These are phyloP conservation scores for Saccharomycopsis sp. DNA, from an alignment of 805 yeast genomes.

Conservation along the genomic window DNA sequence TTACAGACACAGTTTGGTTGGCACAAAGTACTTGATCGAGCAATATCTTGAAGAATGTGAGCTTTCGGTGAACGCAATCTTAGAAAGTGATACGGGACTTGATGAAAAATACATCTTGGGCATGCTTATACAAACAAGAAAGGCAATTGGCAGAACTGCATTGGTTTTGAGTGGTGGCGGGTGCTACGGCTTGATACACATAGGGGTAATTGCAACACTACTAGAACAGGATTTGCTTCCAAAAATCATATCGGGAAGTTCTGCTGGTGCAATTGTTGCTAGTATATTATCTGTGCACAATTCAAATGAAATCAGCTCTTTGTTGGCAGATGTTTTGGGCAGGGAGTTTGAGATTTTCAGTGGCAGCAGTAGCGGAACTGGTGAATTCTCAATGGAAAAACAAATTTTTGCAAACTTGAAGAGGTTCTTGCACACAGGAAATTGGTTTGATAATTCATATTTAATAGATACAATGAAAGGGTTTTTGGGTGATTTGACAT, in stretches of 20 bases:
- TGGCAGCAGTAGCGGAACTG: constrained; percentile 43
- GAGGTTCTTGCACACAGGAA: constrained; percentile 72
- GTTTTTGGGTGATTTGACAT: constrained; percentile 82
- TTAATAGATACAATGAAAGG: constrained; percentile 64
- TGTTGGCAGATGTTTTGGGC: constrained; percentile 41
- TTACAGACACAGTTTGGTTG: constrained; percentile 71
- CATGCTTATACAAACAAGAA: constrained; percentile 77
- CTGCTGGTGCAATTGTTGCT: constrained; percentile 94
- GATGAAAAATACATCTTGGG: constrained; percentile 67
- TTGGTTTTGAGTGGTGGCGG: constrained; percentile 94
- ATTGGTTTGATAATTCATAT: constrained; percentile 75
- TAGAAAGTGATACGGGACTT: constrained; percentile 27
- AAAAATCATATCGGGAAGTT: constrained; percentile 82
- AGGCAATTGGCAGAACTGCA: constrained; percentile 91
- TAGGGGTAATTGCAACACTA: constrained; percentile 81
- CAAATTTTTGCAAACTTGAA: constrained; percentile 27
- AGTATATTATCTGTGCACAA: constrained; percentile 76
- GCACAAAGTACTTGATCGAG: constrained; percentile 78
- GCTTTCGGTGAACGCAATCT: constrained; percentile 28
- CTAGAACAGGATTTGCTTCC: constrained; percentile 72
- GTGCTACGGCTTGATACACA: constrained; percentile 84
- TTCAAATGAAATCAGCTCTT: constrained; percentile 53
- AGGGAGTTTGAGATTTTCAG: constrained; percentile 47
- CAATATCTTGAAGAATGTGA: constrained; percentile 77
- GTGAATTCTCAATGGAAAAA: constrained; percentile 36